Conservation (phyloP, 2,329 filamentous ascomycete species). For the Graphilbum fragrans region DNA sequence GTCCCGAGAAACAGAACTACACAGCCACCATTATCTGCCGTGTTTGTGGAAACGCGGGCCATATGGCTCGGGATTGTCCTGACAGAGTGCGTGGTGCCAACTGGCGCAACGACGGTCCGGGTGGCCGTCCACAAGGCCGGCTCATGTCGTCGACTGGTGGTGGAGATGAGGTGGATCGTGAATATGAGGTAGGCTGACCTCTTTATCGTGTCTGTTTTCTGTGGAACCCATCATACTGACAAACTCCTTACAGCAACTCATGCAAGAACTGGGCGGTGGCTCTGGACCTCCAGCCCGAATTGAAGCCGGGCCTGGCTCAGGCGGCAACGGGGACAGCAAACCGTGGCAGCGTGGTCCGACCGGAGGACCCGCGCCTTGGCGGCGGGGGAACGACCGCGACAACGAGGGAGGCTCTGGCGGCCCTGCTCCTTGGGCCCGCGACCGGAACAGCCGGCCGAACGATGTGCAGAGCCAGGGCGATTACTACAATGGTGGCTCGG, state of each 20-base stretch:
- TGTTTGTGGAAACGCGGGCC: constrained; percentile 92
- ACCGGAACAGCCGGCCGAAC: neutral
- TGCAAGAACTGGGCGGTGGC: constrained; percentile 87
- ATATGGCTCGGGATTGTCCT: constrained; percentile 97
- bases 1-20: constrained; percentile 92
- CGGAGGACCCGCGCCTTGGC: constrained; percentile 76
- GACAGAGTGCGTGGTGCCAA: constrained; percentile 82
- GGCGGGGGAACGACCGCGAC: constrained; percentile 41
- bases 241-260: constrained; percentile 57
- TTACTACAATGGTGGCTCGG: constrained; percentile 18
- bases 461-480: constrained; percentile 24
- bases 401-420: constrained; percentile 19
- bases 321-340: constrained; percentile 50
- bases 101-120: constrained; percentile 75
- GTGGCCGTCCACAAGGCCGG: constrained; percentile 43
- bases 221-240: constrained; percentile 26
- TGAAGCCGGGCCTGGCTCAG: constrained; percentile 64
- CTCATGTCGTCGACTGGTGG: constrained; percentile 47
- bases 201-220: too few species aligned
- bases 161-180: constrained; percentile 79
- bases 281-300: constrained; percentile 66
- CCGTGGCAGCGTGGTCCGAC: constrained; percentile 85
- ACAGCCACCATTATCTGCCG: constrained; percentile 99
- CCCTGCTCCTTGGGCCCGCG: neutral
- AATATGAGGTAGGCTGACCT: constrained; percentile 69